Evolutionary conservation across 139 green algal genomes (phyloP), one percentile per base, ranked within the genome.

Genomic region (Desmodesmus armatus): DNA sequence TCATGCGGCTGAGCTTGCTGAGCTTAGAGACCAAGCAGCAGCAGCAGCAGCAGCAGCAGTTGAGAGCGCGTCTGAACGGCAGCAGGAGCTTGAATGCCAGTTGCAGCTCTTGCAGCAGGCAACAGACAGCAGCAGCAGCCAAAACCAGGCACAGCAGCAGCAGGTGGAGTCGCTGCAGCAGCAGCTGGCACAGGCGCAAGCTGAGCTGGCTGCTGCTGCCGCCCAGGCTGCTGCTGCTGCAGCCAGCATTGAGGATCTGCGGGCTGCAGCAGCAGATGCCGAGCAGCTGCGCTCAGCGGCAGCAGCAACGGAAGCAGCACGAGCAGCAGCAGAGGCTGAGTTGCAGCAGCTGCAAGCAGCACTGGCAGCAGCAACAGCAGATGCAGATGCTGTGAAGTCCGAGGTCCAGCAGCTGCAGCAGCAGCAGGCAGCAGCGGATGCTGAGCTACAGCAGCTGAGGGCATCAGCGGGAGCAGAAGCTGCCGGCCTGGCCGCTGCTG

Each of bases 381-480:
- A n/a, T n/a, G n/a, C n/a, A n/a, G n/a, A n/a, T n/a, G n/a, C n/a
- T n/a, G n/a, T n/a, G n/a, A n/a, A n/a, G n/a, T n/a, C n/a, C n/a
- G 51, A 62, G 51, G 51, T 17, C 51, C 15, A 75, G 66, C 31
- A 49, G 66, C 27, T 79, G 39, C 33, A 79, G 29, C 41, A 79
- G 29, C 37, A 27, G 71, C 35, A 53, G 35, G 23, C 13, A 49
- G 71, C 41, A 31, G 7, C 27, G 17, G 17, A 72, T 21, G 13
- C 9, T 72, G 9, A 41, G 35, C 13, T 67, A n/a, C 27, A 43
- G 44, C 9, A 80, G 44, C 43, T 72, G 63, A 13, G 25, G 63
- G 43, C 73, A 80, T 27, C 25, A 72, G 73, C 73, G 27, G 47
- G 17, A 62, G 40, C 71, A 79, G 71, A 21, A 58, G 40, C 43